Percentiles rank a stretch among this genome's conserved stretches.
Conservation (phyloP, 192 early-diverging fungal species). For the Mortierella claussenii region DNA sequence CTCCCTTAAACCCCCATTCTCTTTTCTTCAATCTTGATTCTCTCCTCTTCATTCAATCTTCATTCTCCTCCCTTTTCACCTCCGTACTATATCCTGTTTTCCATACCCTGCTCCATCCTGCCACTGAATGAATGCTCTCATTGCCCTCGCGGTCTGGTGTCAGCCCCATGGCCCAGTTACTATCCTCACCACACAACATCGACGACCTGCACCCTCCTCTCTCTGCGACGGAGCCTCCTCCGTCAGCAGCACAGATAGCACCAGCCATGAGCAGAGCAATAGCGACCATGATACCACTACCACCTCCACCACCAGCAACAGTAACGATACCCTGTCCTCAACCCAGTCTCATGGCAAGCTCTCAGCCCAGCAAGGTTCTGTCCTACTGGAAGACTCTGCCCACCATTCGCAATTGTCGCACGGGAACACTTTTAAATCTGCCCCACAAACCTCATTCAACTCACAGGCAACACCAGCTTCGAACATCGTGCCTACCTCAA, state of each 20-base stretch:
- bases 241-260: neutral
- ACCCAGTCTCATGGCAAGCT: neutral
- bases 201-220: constrained; percentile 28
- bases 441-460: constrained; percentile 13
- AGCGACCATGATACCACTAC: too few species aligned
- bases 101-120: too few species aligned
- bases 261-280: neutral
- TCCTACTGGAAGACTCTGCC: too few species aligned
- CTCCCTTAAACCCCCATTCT: too few species aligned
- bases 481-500: neutral
- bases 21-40: too few species aligned
- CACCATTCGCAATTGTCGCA: too few species aligned
- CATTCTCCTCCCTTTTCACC: neutral
- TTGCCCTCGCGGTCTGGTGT: constrained; percentile 52
- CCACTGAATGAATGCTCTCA: constrained; percentile 55
- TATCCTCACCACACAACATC: constrained; percentile 53
- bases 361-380: constrained; percentile 6
- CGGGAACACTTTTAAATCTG: too few species aligned
- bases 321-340: neutral
- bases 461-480: neutral
- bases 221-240: neutral
- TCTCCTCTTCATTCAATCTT: too few species aligned
- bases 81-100: neutral
- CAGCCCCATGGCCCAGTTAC: constrained; percentile 52
- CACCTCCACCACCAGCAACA: neutral